These are phyloP conservation scores for Saccharomycopsis schoenii DNA, from an alignment of 805 yeast species.

Conservation along the genomic window DNA sequence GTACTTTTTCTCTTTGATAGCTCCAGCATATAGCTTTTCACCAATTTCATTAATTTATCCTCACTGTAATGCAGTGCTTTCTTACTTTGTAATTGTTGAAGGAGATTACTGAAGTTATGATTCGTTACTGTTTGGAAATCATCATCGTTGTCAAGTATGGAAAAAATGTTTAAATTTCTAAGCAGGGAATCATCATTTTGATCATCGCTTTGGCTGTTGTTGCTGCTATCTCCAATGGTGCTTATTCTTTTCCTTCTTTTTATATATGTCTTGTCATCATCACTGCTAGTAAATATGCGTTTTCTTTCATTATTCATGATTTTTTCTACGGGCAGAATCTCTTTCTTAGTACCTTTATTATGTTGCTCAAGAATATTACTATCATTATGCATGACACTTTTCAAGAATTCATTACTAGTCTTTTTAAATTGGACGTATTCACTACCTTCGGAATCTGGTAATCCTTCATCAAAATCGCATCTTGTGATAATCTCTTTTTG, in stretches of 20 bases:
- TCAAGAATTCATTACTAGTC: background rate
- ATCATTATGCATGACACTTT: background rate
- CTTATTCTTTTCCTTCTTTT: background rate
- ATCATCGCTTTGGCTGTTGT: background rate
- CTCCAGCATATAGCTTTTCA: background rate
- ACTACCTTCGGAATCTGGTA: background rate
- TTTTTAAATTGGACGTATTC: background rate
- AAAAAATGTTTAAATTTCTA: background rate
- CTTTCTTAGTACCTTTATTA: background rate
- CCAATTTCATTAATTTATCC: background rate
- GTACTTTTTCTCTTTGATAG: background rate
- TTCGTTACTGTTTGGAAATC: background rate
- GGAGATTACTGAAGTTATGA: background rate
- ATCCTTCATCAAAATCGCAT: background rate
- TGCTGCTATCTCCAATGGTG: background rate
- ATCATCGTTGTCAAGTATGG: background rate
- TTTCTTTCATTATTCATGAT: background rate
- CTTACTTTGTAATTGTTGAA: background rate
- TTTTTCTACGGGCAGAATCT: background rate
- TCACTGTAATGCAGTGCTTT: background rate
- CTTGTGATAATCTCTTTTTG: constrained; percentile 8
- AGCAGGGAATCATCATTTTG: background rate
- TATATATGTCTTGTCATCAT: background rate
- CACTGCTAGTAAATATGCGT: background rate
- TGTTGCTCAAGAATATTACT: background rate